Evolutionary conservation across 441 rosid genomes (phyloP).

Genomic region (Pelargonium fulgidum): DNA sequence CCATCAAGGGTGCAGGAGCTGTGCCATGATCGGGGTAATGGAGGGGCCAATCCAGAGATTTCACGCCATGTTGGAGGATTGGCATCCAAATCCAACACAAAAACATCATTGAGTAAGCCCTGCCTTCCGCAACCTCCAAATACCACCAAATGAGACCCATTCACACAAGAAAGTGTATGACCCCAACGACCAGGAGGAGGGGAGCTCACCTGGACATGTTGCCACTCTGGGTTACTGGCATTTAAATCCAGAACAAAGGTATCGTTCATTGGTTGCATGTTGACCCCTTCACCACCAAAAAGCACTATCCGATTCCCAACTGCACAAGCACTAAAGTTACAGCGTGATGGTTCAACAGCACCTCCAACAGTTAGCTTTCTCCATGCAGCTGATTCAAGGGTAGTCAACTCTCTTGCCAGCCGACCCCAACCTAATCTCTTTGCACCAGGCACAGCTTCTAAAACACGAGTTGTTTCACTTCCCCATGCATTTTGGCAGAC

Average conservation of each 20-base stretch:
- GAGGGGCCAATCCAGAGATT: constrained; percentile 86
- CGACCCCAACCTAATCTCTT: constrained; percentile 85
- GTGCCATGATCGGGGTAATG: constrained; percentile 94
- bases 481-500: constrained; percentile 99
- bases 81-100: constrained; percentile 83
- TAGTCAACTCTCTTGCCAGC: constrained; percentile 82
- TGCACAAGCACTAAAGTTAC: constrained; percentile 94
- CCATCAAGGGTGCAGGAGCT: constrained; percentile 98
- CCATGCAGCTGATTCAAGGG: constrained; percentile 93
- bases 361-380: constrained; percentile 91
- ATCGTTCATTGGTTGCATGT: constrained; percentile 99
- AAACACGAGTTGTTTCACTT: constrained; percentile 68
- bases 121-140: constrained; percentile 96
- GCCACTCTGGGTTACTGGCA: constrained; percentile 80
- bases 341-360: constrained; percentile 84
- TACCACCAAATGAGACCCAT: constrained; percentile 81
- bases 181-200: constrained; percentile 99
- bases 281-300: constrained; percentile 91
- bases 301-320: constrained; percentile 89
- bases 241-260: constrained; percentile 85
- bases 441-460: constrained; percentile 86
- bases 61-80: constrained; percentile 92
- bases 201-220: constrained; percentile 83
- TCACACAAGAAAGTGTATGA: constrained; percentile 82
- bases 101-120: constrained; percentile 86